phyloP scores from a whole-genome alignment of 352 stramenopile genomes.

The Pythium aquatile region DNA sequence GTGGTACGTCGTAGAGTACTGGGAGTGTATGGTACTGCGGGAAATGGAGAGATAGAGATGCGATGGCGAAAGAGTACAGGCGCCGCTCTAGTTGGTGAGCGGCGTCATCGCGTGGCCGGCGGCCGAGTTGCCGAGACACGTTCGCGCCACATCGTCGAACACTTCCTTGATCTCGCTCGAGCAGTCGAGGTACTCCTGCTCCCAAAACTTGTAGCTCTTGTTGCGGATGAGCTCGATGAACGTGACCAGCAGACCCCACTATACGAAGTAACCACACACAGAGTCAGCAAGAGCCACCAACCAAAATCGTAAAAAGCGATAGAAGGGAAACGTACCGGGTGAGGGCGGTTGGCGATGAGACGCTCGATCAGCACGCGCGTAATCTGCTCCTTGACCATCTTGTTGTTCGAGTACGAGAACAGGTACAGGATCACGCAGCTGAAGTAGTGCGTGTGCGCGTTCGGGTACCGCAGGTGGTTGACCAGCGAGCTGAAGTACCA shows the following conservation, averaged over 20 bases:
- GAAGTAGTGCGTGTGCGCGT: conserved; percentile 99
- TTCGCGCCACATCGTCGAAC: conserved; percentile 97
- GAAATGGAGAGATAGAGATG: not conserved
- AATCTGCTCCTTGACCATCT: conserved; percentile 98
- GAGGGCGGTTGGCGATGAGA: conserved; percentile 98
- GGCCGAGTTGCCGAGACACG: conserved; percentile 83
- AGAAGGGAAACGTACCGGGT: conserved; percentile 72
- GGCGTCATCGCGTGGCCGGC: conserved; percentile 27
- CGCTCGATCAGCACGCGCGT: conserved; percentile 98
- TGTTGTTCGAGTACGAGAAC: conserved; percentile 96
- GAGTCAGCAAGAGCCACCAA: not conserved
- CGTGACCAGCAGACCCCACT: conserved; percentile 97
- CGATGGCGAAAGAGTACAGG: conserved; percentile 1
- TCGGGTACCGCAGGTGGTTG: conserved; percentile 99
- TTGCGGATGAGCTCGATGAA: conserved; percentile 99
- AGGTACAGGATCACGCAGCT: conserved; percentile 98
- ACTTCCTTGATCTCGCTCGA: conserved; percentile 99
- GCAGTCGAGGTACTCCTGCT: conserved; percentile 98
- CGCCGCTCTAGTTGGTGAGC: conserved; percentile 14
- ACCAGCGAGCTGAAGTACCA: conserved; percentile 98
- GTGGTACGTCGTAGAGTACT: conserved; percentile 12
- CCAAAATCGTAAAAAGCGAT: no score
- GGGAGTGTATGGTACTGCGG: conserved; percentile 7
- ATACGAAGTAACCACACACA: conserved; percentile 19
- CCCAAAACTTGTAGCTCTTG: conserved; percentile 99